Evolutionary conservation across 2,329 filamentous ascomycete species (phyloP).

Genomic region (Ilyonectria destructans): DNA sequence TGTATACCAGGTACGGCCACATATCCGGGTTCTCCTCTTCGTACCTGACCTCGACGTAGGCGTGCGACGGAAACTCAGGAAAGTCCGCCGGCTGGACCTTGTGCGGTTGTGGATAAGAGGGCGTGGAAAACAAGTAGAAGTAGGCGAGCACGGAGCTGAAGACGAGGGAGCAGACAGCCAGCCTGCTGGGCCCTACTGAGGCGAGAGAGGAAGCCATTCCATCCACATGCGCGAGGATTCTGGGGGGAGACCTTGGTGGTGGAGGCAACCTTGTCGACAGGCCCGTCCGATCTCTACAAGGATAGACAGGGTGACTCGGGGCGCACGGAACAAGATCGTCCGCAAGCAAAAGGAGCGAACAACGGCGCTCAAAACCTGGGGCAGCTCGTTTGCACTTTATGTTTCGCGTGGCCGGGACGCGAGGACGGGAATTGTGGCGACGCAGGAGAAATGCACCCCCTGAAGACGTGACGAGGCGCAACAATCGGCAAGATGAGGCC

Average conservation of each 20-base stretch:
- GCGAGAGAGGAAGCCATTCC: background rate
- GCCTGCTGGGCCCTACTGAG: background rate
- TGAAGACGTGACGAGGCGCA: background rate
- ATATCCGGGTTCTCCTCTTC: constrained; percentile 32
- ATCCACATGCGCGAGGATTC: background rate
- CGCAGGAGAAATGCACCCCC: background rate
- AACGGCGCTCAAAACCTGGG: no score
- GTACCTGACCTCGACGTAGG: constrained; percentile 39
- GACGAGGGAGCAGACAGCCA: background rate
- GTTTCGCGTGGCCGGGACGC: background rate
- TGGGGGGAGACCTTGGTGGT: background rate
- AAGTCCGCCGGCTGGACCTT: constrained; percentile 1
- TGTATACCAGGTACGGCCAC: constrained; percentile 44
- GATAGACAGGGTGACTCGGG: no score
- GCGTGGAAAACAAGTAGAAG: constrained; percentile 8
- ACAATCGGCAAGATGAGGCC: background rate
- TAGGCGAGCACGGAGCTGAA: constrained; percentile 15
- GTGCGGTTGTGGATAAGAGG: background rate
- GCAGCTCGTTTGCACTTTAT: no score
- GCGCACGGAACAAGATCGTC: no score
- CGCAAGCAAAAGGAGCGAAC: background rate
- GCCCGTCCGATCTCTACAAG: no score
- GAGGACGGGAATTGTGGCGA: background rate
- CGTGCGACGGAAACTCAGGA: constrained; percentile 37
- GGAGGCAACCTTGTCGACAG: background rate